Base-by-base conservation (phyloP, 1,284 basidiomycete species). In the Termitomyces sp. region DNA sequence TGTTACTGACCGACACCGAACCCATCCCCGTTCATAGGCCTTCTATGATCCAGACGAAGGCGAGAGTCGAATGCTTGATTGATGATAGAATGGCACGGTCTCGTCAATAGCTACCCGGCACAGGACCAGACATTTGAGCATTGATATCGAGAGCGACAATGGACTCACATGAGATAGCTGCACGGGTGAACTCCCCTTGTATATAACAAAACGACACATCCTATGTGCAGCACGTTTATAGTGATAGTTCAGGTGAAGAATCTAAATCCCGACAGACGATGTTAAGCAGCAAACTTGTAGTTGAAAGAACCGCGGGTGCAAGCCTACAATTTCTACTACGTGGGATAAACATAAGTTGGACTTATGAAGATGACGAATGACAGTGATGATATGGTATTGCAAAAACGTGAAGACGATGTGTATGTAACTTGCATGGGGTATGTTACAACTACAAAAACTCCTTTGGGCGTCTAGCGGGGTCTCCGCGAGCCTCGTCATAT, bases 11-110 rank as follows among this genome's bases (percentile, higher is more conserved):
- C 94, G 28, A 99, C 93, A 33, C 96, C 96, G 67, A 98, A 98
- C 0, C 96, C 96, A 68, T 99, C 96, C 24, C 94, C 94, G 64
- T 95, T 95, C 73, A 95, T 92, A 9, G 93, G 92, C 55, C 91
- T 74, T 56, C 88, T 78, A 60, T 75, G 79, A 62, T 94, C 90
- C 57, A 97, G 73, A 17, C 94, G 83, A 31, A 97, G 76, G 19
- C 93, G 82, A 36, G 91, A 93, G 73, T 96, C 94, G 65, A 94
- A 94, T 0, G 94, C 92, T 64, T 97, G 94, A 69, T 95, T 95
- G 68, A 94, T 94, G 74, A 98, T 98, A 12, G 91, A 94, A 73
- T 98, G 95, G 53, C 90, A 89, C 43, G 95, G 95, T 43, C 90
- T 80, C 43, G 91, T 98, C 61, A 98, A 80, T 31, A 98, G 82